Base-by-base conservation (phyloP, 2,329 filamentous ascomycete species). In the Sphaerulina vaccinii region DNA sequence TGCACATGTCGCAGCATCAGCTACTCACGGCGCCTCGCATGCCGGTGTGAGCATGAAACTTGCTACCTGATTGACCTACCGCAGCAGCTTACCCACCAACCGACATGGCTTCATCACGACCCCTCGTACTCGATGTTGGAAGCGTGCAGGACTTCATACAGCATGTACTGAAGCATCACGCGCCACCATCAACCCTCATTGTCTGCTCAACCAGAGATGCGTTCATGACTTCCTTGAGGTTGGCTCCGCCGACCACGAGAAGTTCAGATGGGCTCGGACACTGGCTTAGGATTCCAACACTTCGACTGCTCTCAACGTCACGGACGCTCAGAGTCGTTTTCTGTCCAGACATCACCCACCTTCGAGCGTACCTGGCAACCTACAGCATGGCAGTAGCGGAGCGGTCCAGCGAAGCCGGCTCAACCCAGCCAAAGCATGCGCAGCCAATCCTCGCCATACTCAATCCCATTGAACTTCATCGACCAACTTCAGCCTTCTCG, bases 241-340 rank as follows among this genome's bases (percentile, higher is more conserved):
- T 74, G 82, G 16, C 73, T 92, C 27, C 35, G 41, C 29, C 37
- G 57, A 32, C 29, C 45, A 13, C 24, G 24, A 24, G 5, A 40
- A 24, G 15, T 27, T 37, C 15, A 41, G 44, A 39, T 13, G 18
- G 32, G 11, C 22, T 50, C 19, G 18, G 27, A 51, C 21, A 15
- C 29, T 44, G 37, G 27, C 23, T 41, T 16, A n/a, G 51, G 5
- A 49, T 43, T 5, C 80, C 84, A 22, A 84, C 87, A 0, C 80
- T 96, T 11, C 79, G 84, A 49, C 80, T 88, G 56, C 75, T 91
- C 22, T 81, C 85, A 40, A 78, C 80, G 3, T 85, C 88, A 6
- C 80, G 83, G 23, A 82, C 85, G 62, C 79, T 95, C 56, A 82
- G 81, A 49, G 70, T 91, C 7, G 73, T 82, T 29, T 96, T 95